A percentile compares a stretch with the other conserved stretches of the same genome.
phyloP scores from a whole-genome alignment of 495 filamentous ascomycete genomes.

The Halenospora varia region DNA sequence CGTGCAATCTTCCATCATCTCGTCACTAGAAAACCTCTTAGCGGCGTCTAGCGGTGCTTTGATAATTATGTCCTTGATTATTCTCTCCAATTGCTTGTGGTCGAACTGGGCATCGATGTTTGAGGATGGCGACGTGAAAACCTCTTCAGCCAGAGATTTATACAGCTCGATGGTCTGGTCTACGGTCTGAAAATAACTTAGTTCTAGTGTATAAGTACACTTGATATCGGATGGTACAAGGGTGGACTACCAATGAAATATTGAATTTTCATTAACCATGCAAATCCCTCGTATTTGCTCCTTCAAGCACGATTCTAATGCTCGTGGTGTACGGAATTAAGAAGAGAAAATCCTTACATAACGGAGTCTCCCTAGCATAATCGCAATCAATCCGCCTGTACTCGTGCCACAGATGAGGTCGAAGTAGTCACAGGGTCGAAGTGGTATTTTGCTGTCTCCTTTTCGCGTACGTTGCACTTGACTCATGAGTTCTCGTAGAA shows the following conservation, averaged over 20 bases:
- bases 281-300: too few species aligned
- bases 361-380: neutral
- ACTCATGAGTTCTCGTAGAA: slow-evolving; percentile 46
- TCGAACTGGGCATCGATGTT: neutral
- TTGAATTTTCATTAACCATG: too few species aligned
- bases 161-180: neutral
- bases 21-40: neutral
- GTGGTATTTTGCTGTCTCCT: slow-evolving; percentile 32
- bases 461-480: slow-evolving; percentile 24
- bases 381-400: slow-evolving; percentile 24
- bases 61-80: neutral
- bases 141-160: neutral
- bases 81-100: neutral
- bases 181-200: neutral
- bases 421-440: slow-evolving; percentile 46
- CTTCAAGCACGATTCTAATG: neutral
- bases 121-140: neutral
- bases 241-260: neutral
- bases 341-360: neutral
- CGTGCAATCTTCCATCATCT: neutral
- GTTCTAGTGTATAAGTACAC: neutral
- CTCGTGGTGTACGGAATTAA: neutral
- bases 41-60: neutral
- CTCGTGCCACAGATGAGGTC: slow-evolving; percentile 37
- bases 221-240: neutral